These are phyloP conservation scores for Draba incana DNA, from an alignment of 345 rosid species.

Conservation along the genomic window DNA sequence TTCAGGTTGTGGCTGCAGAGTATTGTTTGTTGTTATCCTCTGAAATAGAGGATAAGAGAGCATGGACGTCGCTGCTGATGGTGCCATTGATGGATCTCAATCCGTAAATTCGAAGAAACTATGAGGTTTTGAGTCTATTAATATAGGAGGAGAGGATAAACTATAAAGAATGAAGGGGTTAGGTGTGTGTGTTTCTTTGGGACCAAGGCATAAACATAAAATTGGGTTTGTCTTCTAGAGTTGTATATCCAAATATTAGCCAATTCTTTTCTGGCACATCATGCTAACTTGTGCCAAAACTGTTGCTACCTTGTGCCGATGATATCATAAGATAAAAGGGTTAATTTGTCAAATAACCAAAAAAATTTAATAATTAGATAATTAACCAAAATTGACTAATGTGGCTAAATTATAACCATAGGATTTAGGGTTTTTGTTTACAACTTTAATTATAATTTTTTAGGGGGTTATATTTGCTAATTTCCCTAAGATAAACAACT, in stretches of 20 bases:
- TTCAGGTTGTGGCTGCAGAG: slow-evolving; percentile 22
- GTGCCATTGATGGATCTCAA: slow-evolving; percentile 17
- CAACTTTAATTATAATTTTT: too few relatives aligned
- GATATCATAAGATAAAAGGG: background rate
- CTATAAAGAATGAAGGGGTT: slow-evolving; percentile 22
- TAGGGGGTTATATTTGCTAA: too few relatives aligned
- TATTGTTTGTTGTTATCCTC: background rate
- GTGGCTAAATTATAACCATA: too few relatives aligned
- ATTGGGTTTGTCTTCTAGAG: background rate
- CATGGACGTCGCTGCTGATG: slow-evolving; percentile 21
- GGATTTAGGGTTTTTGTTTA: too few relatives aligned
- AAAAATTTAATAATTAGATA: too few relatives aligned
- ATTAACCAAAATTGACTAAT: too few relatives aligned
- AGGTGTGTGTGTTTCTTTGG: slow-evolving; percentile 24
- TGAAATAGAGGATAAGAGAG: slow-evolving; percentile 26
- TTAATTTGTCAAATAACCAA: too few relatives aligned
- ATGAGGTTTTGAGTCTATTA: background rate
- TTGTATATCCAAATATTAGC: background rate
- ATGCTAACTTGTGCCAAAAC: background rate
- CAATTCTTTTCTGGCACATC: background rate
- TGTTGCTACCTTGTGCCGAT: slow-evolving; percentile 1
- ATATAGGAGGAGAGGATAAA: slow-evolving; percentile 16
- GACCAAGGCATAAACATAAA: slow-evolving; percentile 17
- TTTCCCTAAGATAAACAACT: background rate
- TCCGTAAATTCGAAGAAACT: background rate